phyloP scores from a whole-genome alignment of 306 rosid genomes.

The Lithocarpus polystachyus region DNA sequence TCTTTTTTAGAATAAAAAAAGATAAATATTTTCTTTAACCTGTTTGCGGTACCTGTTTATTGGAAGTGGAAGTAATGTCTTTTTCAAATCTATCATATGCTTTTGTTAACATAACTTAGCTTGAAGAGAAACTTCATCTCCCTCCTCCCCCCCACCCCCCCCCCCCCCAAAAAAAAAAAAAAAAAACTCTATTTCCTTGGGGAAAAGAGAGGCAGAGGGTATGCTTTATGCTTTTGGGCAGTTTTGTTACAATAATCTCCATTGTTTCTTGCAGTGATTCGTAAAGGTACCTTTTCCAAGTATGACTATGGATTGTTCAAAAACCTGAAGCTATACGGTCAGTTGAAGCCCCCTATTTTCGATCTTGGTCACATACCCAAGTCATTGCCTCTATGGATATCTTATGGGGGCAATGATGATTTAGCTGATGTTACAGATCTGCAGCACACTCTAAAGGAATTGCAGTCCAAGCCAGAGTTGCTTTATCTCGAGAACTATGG shows the following conservation, averaged over 20 bases:
- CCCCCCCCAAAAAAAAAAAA: no score
- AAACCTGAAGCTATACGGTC: constrained; percentile 65
- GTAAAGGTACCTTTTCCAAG: constrained; percentile 69
- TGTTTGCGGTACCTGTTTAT: no score
- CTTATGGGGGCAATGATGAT: constrained; percentile 80
- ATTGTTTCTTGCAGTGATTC: constrained; percentile 68
- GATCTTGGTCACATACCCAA: constrained; percentile 69
- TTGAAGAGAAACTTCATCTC: no score
- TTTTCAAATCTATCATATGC: no score
- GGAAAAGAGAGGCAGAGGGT: no score
- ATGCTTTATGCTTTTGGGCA: no score
- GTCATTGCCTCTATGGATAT: constrained; percentile 90
- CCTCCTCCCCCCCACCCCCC: no score
- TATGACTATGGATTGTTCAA: constrained; percentile 81
- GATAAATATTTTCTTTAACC: no score
- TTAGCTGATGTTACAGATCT: constrained; percentile 69
- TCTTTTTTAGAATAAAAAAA: no score
- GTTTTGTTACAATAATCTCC: constrained; percentile 15
- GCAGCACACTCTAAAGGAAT: constrained; percentile 56
- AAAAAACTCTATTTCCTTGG: no score
- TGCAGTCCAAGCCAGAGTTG: constrained; percentile 68
- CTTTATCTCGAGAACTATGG: constrained; percentile 81
- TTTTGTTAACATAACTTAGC: no score
- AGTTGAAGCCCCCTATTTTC: constrained; percentile 65
- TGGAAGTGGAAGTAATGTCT: no score